Base-by-base conservation (phyloP, 2,329 filamentous ascomycete species). In the Xylariales sp. region DNA sequence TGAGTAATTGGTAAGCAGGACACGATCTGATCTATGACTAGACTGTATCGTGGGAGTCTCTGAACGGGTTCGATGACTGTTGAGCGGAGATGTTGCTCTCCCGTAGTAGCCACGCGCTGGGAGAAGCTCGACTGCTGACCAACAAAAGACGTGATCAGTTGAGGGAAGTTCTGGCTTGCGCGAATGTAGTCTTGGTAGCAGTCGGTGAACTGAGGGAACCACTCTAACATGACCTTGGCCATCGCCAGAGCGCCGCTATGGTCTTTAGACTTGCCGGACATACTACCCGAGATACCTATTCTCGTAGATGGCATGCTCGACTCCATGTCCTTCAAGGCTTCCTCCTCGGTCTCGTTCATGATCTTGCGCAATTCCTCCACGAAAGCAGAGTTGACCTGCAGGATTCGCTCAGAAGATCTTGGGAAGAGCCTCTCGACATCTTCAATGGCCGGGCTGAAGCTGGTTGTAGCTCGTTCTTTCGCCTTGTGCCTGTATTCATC, bases 11-110 rank as follows among this genome's bases (percentile, higher is more conserved):
- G 90, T 14, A 97, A 75, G 46, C 86, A 89, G 50, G 84, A 82
- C 35, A 93, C 79, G 57, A 98, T 96, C 56, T 94, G 90, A 66
- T 98, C 93, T 53, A 98, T 97, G 57, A 97, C 84, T 25, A 98
- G 72, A 56, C 88, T 96, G 66, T 98, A 98, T 19, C 93, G 84
- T 19, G 93, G 93, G 39, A 98, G 74, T 39, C 93, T 78, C 62
- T 98, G 93, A 1, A 98, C 90, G 3, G 93, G 93, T 63, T 98
- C 93, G 60, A 98, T 98, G 41, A 98, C 76, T 48, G 93, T 78
- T 3, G 93, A 97, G 36, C 88, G 89, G 40, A 97, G 76, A 43
- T 82, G 79, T 65, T 98, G 93, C 61, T 97, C 93, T 42, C 93
- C 91, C 3, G 85, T 85, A 49, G 90, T 81, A 39, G 87, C 80